phyloP scores from a whole-genome alignment of 2,329 filamentous ascomycete genomes.

The Nannizzia gypsea region DNA sequence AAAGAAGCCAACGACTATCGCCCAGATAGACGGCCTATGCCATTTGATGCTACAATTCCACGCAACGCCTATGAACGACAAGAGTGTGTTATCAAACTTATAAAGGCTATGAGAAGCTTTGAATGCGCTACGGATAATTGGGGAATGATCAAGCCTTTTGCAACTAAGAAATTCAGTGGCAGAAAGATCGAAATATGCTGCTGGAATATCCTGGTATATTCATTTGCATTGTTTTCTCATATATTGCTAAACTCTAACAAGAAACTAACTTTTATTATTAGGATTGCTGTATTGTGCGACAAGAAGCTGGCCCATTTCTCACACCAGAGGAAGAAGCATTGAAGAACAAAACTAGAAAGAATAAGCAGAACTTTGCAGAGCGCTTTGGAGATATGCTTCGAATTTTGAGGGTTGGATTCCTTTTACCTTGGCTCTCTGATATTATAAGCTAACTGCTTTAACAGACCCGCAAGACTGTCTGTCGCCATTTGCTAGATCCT shows the following conservation, averaged over 20 bases:
- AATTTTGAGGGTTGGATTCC: slow-evolving; percentile 14
- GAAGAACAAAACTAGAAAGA: slow-evolving; percentile 15
- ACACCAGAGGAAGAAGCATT: slow-evolving; percentile 17
- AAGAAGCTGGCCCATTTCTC: slow-evolving; percentile 20
- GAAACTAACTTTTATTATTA: slow-evolving; percentile 9
- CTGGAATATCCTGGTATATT: slow-evolving; percentile 24
- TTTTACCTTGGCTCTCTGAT: not conserved
- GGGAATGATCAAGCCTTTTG: slow-evolving; percentile 25
- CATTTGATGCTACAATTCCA: slow-evolving; percentile 22
- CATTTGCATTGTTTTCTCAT: too few relatives aligned
- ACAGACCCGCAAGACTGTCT: slow-evolving; percentile 28
- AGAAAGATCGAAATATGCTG: slow-evolving; percentile 21
- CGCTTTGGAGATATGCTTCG: slow-evolving; percentile 17
- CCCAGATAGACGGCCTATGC: slow-evolving; percentile 7
- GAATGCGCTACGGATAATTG: slow-evolving; percentile 21
- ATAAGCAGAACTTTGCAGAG: slow-evolving; percentile 6
- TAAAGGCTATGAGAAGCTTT: slow-evolving; percentile 24
- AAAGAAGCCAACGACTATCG: slow-evolving; percentile 16
- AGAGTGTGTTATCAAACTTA: slow-evolving; percentile 22
- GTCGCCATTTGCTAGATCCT: slow-evolving; percentile 29
- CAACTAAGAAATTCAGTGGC: slow-evolving; percentile 17
- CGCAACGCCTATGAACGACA: slow-evolving; percentile 13
- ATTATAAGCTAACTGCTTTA: slow-evolving; percentile 1
- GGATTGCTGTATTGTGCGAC: slow-evolving; percentile 20
- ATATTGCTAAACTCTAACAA: too few relatives aligned